Conservation (phyloP, 257 asterid genomes). For the Forsythia suspensa region DNA sequence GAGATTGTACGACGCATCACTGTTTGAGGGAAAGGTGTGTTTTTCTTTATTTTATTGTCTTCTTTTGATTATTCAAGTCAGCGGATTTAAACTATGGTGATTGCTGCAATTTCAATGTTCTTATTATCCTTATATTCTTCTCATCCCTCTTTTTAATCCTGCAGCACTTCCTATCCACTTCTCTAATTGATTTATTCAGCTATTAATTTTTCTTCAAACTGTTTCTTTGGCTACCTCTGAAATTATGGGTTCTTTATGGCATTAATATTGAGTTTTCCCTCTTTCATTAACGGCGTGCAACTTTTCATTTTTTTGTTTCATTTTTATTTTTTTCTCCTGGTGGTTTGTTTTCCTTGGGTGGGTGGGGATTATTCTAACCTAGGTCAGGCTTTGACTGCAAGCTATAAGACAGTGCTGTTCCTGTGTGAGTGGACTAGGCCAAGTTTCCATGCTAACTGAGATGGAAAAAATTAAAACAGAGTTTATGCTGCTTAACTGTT, state of each 20-base stretch:
- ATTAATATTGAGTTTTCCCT: not conserved
- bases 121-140: slow-evolving; percentile 1
- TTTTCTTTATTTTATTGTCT: slow-evolving; percentile 11
- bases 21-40: slow-evolving; percentile 94
- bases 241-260: slow-evolving; percentile 2
- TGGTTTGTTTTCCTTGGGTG: not conserved
- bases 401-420: not conserved
- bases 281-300: not conserved
- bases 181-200: slow-evolving; percentile 1
- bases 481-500: not conserved
- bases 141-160: not conserved
- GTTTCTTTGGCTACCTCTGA: not conserved
- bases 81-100: not conserved
- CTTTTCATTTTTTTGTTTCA: not conserved
- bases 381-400: not conserved
- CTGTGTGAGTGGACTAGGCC: not conserved
- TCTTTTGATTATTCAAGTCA: slow-evolving; percentile 12
- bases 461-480: not conserved
- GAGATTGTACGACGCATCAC: slow-evolving; percentile 92
- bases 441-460: not conserved
- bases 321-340: not conserved
- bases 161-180: not conserved
- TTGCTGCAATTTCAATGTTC: slow-evolving; percentile 5
- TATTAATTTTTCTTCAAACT: not conserved
- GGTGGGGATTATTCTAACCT: not conserved